Evolutionary conservation across 768 basidiomycete genomes (phyloP), one percentile per base, ranked within the genome.

Genomic region (Cantharellus cinnabarinus): DNA sequence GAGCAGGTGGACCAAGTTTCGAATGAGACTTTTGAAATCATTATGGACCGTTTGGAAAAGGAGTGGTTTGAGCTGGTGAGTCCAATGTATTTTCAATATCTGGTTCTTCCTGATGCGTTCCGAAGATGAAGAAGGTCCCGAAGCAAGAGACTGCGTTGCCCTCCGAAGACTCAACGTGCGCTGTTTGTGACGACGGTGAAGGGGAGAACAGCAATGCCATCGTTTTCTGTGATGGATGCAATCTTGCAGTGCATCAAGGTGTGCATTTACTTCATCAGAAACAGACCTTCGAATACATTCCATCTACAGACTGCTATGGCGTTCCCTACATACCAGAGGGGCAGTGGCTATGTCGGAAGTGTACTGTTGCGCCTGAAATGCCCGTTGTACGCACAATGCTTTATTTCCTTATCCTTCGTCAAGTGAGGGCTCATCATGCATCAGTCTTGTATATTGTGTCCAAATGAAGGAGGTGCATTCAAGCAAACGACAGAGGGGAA

Each of bases 201-300:
- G 94, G 91, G 58, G 95, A 99, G 73, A 95, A 97, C 67, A 90
- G 87, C 60, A 99, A 98, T 68, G 95, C 91, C 4, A 99, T 98
- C 65, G 93, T 99, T 3, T 99, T 99, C 67, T 99, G 95, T 68
- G 95, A 99, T 68, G 95, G 94, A 0, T 99, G 95, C 69, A 98
- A 98, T 70, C 73, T 99, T 37, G 95, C 95, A 5, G 95, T 99
- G n/a, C 95, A 99, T 73, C 95, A 99, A 78, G 93, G 93, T 87
- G 29, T 2, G 15, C 37, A 42, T 29, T 4, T 20, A 3, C 39
- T 14, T 34, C 34, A 35, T 42, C 57, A 14, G 20, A 29, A 29
- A 29, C 10, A 39, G 35, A 40, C 56, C 7, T 10, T 20, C 56
- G 38, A 37, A 29, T 52, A 40, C 39, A 2, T 63, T 54, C 7